Evolutionary conservation across 352 stramenopile species (phyloP).

Genomic region (Thalassiosira mediterranea): DNA sequence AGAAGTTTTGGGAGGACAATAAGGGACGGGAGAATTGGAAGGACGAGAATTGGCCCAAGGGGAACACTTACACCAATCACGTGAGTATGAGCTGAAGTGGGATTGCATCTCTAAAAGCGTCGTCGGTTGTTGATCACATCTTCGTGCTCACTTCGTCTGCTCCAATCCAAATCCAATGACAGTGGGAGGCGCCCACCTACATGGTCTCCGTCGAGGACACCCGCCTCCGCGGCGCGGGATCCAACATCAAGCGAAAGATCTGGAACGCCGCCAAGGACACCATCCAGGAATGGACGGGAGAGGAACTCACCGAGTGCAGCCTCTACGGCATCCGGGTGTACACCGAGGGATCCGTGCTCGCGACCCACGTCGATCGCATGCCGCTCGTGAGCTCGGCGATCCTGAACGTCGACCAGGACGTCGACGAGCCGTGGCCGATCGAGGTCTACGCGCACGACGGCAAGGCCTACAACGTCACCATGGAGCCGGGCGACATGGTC

Average conservation of each 20-base stretch:
- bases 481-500: slow-evolving; percentile 87
- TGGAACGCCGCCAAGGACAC: slow-evolving; percentile 62
- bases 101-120: too few species aligned
- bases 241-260: slow-evolving; percentile 56
- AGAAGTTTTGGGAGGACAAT: slow-evolving; percentile 54
- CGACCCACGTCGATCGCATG: slow-evolving; percentile 84
- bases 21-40: slow-evolving; percentile 40
- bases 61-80: slow-evolving; percentile 69
- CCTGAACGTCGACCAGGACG: slow-evolving; percentile 85
- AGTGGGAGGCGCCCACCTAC: slow-evolving; percentile 63
- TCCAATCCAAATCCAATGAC: slow-evolving; percentile 3
- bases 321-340: slow-evolving; percentile 84
- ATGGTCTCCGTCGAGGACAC: slow-evolving; percentile 77
- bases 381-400: slow-evolving; percentile 82
- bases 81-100: slow-evolving; percentile 35
- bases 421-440: slow-evolving; percentile 86
- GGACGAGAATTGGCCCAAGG: slow-evolving; percentile 65
- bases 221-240: slow-evolving; percentile 39
- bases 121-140: too few species aligned
- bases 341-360: slow-evolving; percentile 69
- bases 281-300: slow-evolving; percentile 72
- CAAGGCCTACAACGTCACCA: slow-evolving; percentile 84
- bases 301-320: slow-evolving; percentile 53
- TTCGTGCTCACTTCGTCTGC: neutral
- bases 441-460: slow-evolving; percentile 87